phyloP scores from a whole-genome alignment of 768 basidiomycete genomes.

The Auriscalpium microsporum region DNA sequence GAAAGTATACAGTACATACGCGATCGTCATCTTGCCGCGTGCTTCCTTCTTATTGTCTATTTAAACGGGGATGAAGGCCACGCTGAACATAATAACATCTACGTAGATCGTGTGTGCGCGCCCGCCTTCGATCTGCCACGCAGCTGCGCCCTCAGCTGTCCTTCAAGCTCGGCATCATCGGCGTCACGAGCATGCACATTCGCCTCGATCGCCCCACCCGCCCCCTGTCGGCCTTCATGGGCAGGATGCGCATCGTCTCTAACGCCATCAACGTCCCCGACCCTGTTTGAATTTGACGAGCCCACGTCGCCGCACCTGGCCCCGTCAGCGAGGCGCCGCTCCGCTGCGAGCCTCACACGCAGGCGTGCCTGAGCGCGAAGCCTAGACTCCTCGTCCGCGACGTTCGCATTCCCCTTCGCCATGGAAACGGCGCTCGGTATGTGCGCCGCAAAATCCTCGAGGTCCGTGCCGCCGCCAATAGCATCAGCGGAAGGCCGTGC shows the following conservation, averaged over 20 bases:
- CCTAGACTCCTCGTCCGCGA: conserved; percentile 30
- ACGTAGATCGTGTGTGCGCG: too few species aligned
- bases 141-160: conserved; percentile 5
- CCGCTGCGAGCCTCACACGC: conserved; percentile 39
- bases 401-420: conserved; percentile 3
- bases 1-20: too few species aligned
- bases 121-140: neutral
- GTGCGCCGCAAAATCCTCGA: too few species aligned
- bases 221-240: too few species aligned
- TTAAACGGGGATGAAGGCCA: neutral
- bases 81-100: too few species aligned
- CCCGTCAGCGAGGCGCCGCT: conserved; percentile 23
- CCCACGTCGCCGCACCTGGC: neutral
- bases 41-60: neutral
- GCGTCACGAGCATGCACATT: conserved; percentile 5
- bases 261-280: neutral
- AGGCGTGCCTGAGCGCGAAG: conserved; percentile 42
- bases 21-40: neutral
- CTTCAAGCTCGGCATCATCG: conserved; percentile 1
- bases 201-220: neutral
- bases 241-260: neutral
- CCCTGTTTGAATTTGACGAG: neutral
- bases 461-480: neutral
- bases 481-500: conserved; percentile 16
- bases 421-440: conserved; percentile 6